phyloP scores from a whole-genome alignment of 2,329 filamentous ascomycete species.

The Botryosphaeria dothidea region DNA sequence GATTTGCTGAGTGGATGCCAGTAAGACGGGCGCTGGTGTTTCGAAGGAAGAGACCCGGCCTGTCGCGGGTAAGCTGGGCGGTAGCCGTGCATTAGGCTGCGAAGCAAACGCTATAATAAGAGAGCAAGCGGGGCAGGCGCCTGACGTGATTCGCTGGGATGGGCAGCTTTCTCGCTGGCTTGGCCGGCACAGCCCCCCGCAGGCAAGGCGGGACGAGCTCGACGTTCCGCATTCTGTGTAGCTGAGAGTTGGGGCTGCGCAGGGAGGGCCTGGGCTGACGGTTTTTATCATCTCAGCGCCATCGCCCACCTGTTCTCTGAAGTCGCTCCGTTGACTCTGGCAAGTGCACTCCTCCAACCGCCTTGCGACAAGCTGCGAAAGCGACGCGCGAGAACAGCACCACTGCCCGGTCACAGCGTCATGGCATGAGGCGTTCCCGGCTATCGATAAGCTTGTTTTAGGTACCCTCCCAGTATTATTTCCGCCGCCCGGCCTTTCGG shows the following conservation, averaged over 20 bases:
- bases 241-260: constrained; percentile 16
- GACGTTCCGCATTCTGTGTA: constrained; percentile 10
- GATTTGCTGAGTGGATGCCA: constrained; percentile 3
- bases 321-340: neutral
- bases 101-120: neutral
- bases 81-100: neutral
- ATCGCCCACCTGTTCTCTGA: neutral
- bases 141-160: neutral
- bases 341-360: neutral
- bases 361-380: neutral
- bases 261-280: neutral
- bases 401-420: neutral
- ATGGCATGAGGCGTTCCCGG: constrained; percentile 3
- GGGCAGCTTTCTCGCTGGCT: neutral
- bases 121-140: neutral
- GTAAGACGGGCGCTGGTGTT: constrained; percentile 1
- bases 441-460: constrained; percentile 13
- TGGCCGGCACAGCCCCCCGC: constrained; percentile 2
- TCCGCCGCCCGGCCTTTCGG: constrained; percentile 12
- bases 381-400: neutral
- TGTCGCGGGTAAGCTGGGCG: constrained; percentile 3
- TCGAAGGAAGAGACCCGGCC: constrained; percentile 1
- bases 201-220: neutral
- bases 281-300: constrained; percentile 1
- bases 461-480: neutral